Conservation (phyloP, 2,329 filamentous ascomycete species). For the Cordyceps cicadae region DNA sequence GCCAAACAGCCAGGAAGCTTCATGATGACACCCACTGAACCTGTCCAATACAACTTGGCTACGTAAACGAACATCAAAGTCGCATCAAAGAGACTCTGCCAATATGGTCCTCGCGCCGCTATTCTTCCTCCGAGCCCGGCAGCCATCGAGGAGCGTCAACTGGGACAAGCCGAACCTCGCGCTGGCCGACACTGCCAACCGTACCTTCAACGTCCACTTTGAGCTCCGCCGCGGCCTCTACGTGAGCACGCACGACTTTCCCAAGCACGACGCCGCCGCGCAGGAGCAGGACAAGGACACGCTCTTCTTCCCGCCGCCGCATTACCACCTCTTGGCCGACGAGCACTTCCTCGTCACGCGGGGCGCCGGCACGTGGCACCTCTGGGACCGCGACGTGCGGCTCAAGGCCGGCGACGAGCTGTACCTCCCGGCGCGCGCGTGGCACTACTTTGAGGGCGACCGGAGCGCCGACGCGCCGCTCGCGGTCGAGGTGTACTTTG, state of each 20-base stretch:
- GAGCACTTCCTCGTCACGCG: conserved; percentile 16
- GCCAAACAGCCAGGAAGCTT: too few relatives aligned
- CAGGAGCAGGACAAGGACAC: not conserved
- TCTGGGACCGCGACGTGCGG: conserved; percentile 11
- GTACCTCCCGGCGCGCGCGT: conserved; percentile 6
- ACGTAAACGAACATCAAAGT: too few relatives aligned
- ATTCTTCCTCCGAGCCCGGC: not conserved
- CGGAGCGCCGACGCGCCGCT: conserved; percentile 10
- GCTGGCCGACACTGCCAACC: not conserved
- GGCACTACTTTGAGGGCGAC: conserved; percentile 16
- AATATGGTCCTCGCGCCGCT: conserved; percentile 6
- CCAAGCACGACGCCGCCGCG: not conserved
- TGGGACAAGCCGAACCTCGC: not conserved
- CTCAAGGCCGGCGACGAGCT: conserved; percentile 5
- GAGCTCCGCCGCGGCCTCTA: not conserved
- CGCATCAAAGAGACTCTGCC: too few relatives aligned
- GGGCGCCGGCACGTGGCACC: conserved; percentile 14
- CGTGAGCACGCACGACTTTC: conserved; percentile 4
- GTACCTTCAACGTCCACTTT: not conserved
- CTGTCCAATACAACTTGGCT: too few relatives aligned
- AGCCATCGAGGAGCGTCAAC: not conserved
- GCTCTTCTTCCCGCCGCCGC: conserved; percentile 15
- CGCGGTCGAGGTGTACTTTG: conserved; percentile 8
- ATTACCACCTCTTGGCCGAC: conserved; percentile 18
- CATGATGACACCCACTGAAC: too few relatives aligned